Base-by-base conservation (phyloP, 1,284 basidiomycete species). In the Irpex lacteus region DNA sequence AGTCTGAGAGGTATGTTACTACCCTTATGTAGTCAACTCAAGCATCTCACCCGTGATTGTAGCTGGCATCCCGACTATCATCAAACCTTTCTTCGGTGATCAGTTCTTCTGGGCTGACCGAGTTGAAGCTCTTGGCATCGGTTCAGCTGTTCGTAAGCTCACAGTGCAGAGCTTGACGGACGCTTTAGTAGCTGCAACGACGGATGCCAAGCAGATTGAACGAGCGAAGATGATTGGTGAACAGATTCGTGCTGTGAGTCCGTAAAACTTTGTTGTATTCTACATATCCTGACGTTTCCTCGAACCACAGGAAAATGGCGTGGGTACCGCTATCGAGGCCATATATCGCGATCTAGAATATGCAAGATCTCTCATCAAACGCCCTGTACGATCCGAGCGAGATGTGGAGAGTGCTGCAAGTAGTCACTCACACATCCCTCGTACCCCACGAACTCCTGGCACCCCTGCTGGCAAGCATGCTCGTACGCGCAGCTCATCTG, bases 21-120 rank as follows among this genome's bases (percentile, higher is more conserved):
- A 2, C 26, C 59, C 11, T 34, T 26, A 3, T 4, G 26, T 26
- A 3, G 4, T 26, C 4, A 3, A 26, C 26, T 4, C 26, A 26
- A 36, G 54, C 6, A 8, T 18, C 32, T 56, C 4, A 56, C n/a
- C 6, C n/a, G 9, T 2, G 9, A 7, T 18, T 68, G 26, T 55
- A 94, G 95, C 95, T 63, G 95, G 95, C 5, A 90, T 96, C 66
- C 96, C 97, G 1, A 98, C 96, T 0, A 92, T 99, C 71, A 95
- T 99, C 73, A 92, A 91, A 69, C 97, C 97, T 0, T 99, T 98
- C 84, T 98, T 98, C 71, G 97, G 97, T 5, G 97, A 98, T 77
- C 94, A 99, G 73, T 95, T 91, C 76, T 98, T 98, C 78, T 98
- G 96, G 94, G 94, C 93, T 3, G 94, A 95, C 77, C 90, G 96